Conservation (phyloP, 129 eudicot species). For the carrot (Daucus carota) region DNA sequence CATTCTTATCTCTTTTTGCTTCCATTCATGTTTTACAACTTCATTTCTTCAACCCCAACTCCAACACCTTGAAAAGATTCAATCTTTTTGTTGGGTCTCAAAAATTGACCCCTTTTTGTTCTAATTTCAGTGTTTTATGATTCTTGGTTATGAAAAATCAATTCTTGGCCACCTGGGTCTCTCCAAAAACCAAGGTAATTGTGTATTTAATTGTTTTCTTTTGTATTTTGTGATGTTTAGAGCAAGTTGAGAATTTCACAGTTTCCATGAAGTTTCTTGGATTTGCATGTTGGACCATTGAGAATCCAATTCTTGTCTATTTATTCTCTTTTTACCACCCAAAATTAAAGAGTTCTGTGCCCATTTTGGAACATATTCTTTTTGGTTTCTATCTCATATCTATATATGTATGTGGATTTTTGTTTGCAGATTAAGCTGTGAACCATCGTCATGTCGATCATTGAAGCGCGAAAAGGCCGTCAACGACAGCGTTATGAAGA, state of each 20-base stretch:
- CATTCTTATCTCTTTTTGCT: background rate
- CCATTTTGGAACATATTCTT: background rate
- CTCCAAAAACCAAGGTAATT: slow-evolving; percentile 4
- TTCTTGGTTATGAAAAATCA: slow-evolving; percentile 8
- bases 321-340: background rate
- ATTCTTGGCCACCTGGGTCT: background rate
- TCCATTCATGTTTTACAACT: background rate
- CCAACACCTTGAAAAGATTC: background rate
- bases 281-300: background rate
- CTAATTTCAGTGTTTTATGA: background rate
- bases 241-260: background rate
- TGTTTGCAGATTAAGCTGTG: slow-evolving; percentile 18
- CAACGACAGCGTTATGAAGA: slow-evolving; percentile 51
- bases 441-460: slow-evolving; percentile 32
- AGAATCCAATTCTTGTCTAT: slow-evolving; percentile 1
- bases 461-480: slow-evolving; percentile 54
- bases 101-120: background rate
- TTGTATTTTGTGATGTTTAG: background rate
- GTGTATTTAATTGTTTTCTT: background rate
- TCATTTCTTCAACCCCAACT: background rate
- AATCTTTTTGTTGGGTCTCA: no score
- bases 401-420: background rate
- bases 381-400: slow-evolving; percentile 4
- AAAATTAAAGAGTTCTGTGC: background rate
- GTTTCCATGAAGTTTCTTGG: slow-evolving; percentile 3